Evolutionary conservation across 352 stramenopile genomes (phyloP).

Genomic region (Blastocystis sp.): DNA sequence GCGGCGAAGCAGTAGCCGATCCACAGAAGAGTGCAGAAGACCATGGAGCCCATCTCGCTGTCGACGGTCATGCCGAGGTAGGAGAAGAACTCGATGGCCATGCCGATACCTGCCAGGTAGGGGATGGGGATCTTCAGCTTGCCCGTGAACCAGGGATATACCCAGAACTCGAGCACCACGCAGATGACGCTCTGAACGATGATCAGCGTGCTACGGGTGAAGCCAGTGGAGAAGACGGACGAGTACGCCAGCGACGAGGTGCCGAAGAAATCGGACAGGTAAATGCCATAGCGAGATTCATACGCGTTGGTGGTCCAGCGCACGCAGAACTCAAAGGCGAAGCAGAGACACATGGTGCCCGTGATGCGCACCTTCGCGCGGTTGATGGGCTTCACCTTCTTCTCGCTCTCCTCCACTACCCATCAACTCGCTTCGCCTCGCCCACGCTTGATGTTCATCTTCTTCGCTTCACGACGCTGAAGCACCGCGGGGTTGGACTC

Average conservation of each 20-base stretch:
- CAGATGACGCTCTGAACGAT: constrained; percentile 25
- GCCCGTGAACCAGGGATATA: constrained; percentile 13
- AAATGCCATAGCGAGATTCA: constrained; percentile 19
- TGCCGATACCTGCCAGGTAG: constrained; percentile 17
- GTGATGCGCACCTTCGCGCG: not conserved
- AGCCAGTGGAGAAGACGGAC: not conserved
- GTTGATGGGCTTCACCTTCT: not conserved
- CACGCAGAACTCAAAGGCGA: constrained; percentile 22
- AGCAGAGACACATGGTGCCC: not conserved
- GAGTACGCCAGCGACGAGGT: not conserved
- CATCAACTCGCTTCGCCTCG: not conserved
- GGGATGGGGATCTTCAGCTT: constrained; percentile 24
- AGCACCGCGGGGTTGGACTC: constrained; percentile 45
- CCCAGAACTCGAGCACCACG: not conserved
- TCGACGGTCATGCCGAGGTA: constrained; percentile 23
- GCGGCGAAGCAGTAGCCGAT: constrained; percentile 7
- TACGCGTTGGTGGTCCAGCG: constrained; percentile 18
- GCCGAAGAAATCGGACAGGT: not conserved
- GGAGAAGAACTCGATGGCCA: constrained; percentile 10
- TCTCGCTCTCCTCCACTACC: not conserved
- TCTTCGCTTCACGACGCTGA: not conserved
- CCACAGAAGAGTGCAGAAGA: constrained; percentile 9
- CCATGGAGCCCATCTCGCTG: not conserved
- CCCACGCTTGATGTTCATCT: not conserved
- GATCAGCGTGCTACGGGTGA: constrained; percentile 10